Percentiles rank a stretch among this genome's conserved stretches.
Evolutionary conservation across 257 asterid genomes (phyloP).

Genomic region (Linderniella brevidens): DNA sequence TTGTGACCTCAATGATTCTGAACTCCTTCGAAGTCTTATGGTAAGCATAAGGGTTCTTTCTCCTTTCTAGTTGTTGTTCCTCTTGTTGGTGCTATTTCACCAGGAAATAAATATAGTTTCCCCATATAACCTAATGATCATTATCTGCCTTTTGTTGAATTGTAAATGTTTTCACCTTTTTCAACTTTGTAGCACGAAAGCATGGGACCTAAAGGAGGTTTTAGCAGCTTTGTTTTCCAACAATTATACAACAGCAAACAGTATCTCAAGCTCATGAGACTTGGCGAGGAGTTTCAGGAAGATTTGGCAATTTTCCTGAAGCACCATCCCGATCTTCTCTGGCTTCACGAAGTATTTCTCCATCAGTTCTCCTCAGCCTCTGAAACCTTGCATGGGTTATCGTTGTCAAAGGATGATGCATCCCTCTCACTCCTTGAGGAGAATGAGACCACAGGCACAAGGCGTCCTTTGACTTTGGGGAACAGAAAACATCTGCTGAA

Average conservation of each 20-base stretch:
- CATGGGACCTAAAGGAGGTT: constrained; percentile 89
- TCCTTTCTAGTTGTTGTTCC: background rate
- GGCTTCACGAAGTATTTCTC: constrained; percentile 90
- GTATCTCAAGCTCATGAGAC: constrained; percentile 63
- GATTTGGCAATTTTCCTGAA: constrained; percentile 56
- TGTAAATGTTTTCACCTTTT: constrained; percentile 6
- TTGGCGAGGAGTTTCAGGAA: constrained; percentile 83
- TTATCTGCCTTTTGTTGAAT: too few species aligned
- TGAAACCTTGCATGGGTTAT: constrained; percentile 58
- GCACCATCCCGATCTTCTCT: constrained; percentile 59
- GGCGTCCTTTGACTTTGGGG: constrained; percentile 28
- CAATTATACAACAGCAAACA: constrained; percentile 56
- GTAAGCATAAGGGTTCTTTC: constrained; percentile 21
- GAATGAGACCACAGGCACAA: constrained; percentile 16
- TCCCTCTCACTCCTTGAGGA: constrained; percentile 24
- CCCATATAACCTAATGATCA: too few species aligned
- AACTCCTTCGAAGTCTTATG: constrained; percentile 74
- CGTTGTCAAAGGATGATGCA: constrained; percentile 44
- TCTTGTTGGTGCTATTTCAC: constrained; percentile 3
- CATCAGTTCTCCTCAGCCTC: constrained; percentile 81
- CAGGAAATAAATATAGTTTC: too few species aligned
- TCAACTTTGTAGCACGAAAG: constrained; percentile 52
- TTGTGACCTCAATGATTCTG: constrained; percentile 52
- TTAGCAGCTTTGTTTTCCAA: constrained; percentile 72
- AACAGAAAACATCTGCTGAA: constrained; percentile 63